Percentiles rank a stretch among this genome's conserved stretches.
Conservation (phyloP, 176 grass and related monocot genomes). For the Areca catechu region DNA sequence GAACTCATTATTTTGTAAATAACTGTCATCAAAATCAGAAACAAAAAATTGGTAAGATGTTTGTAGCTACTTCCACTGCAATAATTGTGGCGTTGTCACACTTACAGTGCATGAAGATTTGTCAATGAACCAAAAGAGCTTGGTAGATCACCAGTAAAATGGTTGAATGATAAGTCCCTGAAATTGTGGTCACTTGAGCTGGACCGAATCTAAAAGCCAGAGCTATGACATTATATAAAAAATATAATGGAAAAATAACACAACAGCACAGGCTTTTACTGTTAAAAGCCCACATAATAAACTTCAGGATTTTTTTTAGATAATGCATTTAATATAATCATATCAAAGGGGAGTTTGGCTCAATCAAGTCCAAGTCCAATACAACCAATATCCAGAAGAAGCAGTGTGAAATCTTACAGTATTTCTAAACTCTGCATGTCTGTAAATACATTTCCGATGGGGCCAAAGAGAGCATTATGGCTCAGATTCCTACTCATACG, state of each 20-base stretch:
- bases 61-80: too few relatives aligned
- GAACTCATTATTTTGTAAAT: slow-evolving; percentile 72
- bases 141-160: slow-evolving; percentile 60
- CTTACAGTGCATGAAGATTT: slow-evolving; percentile 74
- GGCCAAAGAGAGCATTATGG: slow-evolving; percentile 60
- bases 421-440: slow-evolving; percentile 56
- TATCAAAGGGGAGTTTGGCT: too few relatives aligned
- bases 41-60: not conserved
- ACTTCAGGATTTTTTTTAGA: too few relatives aligned
- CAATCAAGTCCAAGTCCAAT: too few relatives aligned
- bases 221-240: too few relatives aligned
- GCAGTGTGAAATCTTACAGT: slow-evolving; percentile 33
- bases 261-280: too few relatives aligned
- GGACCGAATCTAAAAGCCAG: too few relatives aligned
- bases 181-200: not conserved
- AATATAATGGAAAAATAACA: too few relatives aligned
- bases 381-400: too few relatives aligned
- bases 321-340: too few relatives aligned
- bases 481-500: slow-evolving; percentile 60
- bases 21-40: slow-evolving; percentile 43
- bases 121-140: slow-evolving; percentile 67
- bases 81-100: not conserved
- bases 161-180: slow-evolving; percentile 92
- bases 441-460: slow-evolving; percentile 63
- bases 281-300: too few relatives aligned